Evolutionary conservation across 345 rosid species (phyloP).

Genomic region (Garcia nutans): DNA sequence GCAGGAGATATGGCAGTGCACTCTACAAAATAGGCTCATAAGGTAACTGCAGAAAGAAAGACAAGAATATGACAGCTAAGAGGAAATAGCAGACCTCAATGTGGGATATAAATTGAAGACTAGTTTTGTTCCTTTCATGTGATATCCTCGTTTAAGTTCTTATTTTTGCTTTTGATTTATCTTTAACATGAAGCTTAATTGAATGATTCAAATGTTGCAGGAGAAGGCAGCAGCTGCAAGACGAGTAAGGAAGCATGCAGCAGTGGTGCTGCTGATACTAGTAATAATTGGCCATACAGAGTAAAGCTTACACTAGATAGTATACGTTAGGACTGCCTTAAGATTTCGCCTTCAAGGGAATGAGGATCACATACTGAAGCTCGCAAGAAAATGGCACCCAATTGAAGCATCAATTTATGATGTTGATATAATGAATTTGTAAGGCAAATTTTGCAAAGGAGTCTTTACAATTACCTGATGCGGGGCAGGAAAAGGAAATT

Average conservation of each 20-base stretch:
- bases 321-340: slow-evolving; percentile 39
- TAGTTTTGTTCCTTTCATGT: neutral
- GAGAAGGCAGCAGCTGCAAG: slow-evolving; percentile 4
- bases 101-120: neutral
- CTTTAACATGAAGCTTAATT: neutral
- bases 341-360: slow-evolving; percentile 28
- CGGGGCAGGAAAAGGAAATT: neutral
- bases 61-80: neutral
- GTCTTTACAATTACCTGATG: slow-evolving; percentile 35
- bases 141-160: neutral
- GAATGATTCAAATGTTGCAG: neutral
- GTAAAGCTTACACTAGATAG: slow-evolving; percentile 27
- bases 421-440: slow-evolving; percentile 23
- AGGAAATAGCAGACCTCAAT: neutral
- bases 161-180: neutral
- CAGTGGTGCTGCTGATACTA: neutral
- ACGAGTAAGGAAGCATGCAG: neutral
- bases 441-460: slow-evolving; percentile 27
- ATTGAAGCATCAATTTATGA: slow-evolving; percentile 22
- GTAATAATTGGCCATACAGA: slow-evolving; percentile 27
- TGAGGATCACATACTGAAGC: slow-evolving; percentile 21
- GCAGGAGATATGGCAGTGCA: neutral
- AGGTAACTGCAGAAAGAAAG: slow-evolving; percentile 7
- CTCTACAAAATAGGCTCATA: neutral
- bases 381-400: slow-evolving; percentile 14